Percentiles rank a stretch among this genome's conserved stretches.
Conservation (phyloP, 257 asterid genomes). For the Jacaranda copaia region DNA sequence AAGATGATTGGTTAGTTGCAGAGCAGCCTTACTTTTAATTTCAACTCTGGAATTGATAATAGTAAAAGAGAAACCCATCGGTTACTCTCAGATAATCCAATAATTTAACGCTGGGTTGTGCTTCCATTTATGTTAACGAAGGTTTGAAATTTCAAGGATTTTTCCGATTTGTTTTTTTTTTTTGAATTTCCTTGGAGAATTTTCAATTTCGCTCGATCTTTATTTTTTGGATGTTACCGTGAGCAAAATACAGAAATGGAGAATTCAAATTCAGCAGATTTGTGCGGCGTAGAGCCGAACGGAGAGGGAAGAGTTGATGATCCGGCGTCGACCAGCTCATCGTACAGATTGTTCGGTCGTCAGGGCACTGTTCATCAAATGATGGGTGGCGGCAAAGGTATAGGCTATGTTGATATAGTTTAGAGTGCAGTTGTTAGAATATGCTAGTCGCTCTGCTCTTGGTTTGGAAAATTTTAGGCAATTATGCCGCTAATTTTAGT, state of each 20-base stretch:
- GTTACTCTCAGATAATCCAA: background rate
- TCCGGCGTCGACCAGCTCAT: slow-evolving; percentile 58
- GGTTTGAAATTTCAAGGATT: slow-evolving; percentile 1
- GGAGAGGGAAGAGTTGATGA: slow-evolving; percentile 57
- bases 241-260: slow-evolving; percentile 58
- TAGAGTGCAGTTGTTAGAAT: slow-evolving; percentile 11
- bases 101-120: background rate
- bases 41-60: background rate
- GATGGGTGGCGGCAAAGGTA: slow-evolving; percentile 89
- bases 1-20: slow-evolving; percentile 20
- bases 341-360: slow-evolving; percentile 61
- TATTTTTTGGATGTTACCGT: background rate
- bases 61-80: background rate
- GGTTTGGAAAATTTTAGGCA: slow-evolving; percentile 7
- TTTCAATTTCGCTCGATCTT: slow-evolving; percentile 12
- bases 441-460: background rate
- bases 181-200: slow-evolving; percentile 2
- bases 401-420: background rate
- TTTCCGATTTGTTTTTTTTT: background rate
- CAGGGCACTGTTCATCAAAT: slow-evolving; percentile 69
- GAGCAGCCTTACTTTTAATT: slow-evolving; percentile 33
- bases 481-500: slow-evolving; percentile 22
- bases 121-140: slow-evolving; percentile 1
- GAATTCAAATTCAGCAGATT: slow-evolving; percentile 61
- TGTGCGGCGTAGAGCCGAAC: slow-evolving; percentile 53